Evolutionary conservation across 2,329 filamentous ascomycete genomes (phyloP).

Genomic region (Mycosphaerella sp.): DNA sequence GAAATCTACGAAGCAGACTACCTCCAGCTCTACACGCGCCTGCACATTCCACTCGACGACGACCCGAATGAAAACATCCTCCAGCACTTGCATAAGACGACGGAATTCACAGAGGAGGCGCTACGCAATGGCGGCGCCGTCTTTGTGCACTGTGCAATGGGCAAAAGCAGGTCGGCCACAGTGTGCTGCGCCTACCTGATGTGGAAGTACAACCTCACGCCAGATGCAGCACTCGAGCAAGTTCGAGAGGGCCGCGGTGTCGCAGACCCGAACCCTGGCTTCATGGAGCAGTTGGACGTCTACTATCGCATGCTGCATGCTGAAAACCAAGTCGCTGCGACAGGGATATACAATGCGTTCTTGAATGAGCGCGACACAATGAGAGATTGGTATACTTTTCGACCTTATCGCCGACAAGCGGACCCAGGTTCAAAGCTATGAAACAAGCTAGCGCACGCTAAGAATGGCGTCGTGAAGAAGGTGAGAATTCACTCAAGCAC

Average conservation of each 20-base stretch:
- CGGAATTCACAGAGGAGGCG: constrained; percentile 72
- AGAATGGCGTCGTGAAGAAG: not conserved
- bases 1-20: constrained; percentile 52
- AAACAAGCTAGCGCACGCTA: constrained; percentile 14
- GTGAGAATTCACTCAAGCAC: not conserved
- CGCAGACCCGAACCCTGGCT: constrained; percentile 81
- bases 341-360: constrained; percentile 34
- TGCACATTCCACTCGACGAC: constrained; percentile 79
- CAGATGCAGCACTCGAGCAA: constrained; percentile 60
- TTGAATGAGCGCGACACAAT: constrained; percentile 29
- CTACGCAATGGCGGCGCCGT: constrained; percentile 56
- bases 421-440: constrained; percentile 18
- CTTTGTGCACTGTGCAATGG: constrained; percentile 77
- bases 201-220: constrained; percentile 45
- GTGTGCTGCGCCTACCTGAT: constrained; percentile 79
- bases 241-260: constrained; percentile 66
- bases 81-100: constrained; percentile 62
- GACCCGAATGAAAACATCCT: constrained; percentile 80
- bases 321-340: constrained; percentile 18
- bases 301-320: constrained; percentile 67
- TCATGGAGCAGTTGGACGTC: constrained; percentile 77
- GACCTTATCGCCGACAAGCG: constrained; percentile 13
- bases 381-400: constrained; percentile 35
- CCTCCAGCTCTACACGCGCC: constrained; percentile 53
- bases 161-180: constrained; percentile 84